These are phyloP conservation scores for Aspergillus coremiiformis DNA, from an alignment of 495 filamentous ascomycete species.

Conservation along the genomic window DNA sequence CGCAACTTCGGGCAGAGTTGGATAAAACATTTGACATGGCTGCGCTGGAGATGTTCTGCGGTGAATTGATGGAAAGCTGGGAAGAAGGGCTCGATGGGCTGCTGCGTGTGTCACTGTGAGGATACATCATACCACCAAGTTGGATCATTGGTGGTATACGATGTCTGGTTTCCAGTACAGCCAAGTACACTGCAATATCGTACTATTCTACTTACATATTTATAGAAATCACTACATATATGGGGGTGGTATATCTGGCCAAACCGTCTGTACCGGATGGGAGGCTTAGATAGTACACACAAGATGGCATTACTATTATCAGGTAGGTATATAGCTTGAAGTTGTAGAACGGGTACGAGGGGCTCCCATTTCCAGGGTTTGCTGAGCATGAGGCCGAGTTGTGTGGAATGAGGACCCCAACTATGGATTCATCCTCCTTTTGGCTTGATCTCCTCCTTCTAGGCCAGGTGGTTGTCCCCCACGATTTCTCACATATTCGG, in stretches of 20 bases:
- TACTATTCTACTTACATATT: background rate
- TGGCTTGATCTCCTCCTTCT: no score
- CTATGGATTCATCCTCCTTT: no score
- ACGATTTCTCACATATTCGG: no score
- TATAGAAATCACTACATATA: background rate
- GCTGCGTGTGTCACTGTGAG: conserved; percentile 28
- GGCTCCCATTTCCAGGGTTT: background rate
- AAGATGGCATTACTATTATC: background rate
- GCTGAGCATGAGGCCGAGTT: conserved; percentile 3
- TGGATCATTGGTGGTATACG: background rate
- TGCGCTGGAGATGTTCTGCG: conserved; percentile 36
- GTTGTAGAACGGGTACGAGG: background rate
- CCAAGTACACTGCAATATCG: background rate
- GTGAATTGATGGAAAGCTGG: conserved; percentile 43
- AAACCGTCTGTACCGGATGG: background rate
- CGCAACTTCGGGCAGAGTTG: conserved; percentile 26
- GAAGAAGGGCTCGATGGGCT: conserved; percentile 37
- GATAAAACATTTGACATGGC: conserved; percentile 30
- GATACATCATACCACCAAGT: background rate
- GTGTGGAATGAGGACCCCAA: conserved; percentile 6
- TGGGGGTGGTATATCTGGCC: background rate
- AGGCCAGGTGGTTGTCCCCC: background rate
- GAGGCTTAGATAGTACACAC: background rate
- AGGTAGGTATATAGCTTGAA: background rate
- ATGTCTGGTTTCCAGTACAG: background rate